These are phyloP conservation scores for Sugiyamaella chiloensis DNA, from an alignment of 805 yeast genomes.

Conservation along the genomic window DNA sequence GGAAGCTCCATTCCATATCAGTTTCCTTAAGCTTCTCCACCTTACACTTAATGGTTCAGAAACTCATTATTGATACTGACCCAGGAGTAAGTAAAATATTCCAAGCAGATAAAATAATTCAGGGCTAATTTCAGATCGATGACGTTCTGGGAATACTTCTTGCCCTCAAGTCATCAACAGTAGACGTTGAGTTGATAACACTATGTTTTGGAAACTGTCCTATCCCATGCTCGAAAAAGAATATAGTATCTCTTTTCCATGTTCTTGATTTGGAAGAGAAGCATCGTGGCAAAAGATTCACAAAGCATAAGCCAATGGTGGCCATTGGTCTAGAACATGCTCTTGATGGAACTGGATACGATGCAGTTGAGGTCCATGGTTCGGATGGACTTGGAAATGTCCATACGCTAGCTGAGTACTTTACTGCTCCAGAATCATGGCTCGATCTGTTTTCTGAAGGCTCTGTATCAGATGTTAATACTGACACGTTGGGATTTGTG, in stretches of 20 bases:
- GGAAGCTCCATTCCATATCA: too few species aligned
- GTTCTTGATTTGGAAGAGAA: constrained; percentile 34
- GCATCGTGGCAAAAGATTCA: constrained; percentile 23
- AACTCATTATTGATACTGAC: constrained; percentile 40
- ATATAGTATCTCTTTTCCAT: constrained; percentile 34
- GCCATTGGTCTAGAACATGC: constrained; percentile 35
- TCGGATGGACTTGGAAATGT: constrained; percentile 41
- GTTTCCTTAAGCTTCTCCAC: too few species aligned
- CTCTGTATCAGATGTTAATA: not conserved
- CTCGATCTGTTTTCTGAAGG: constrained; percentile 24
- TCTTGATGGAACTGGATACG: constrained; percentile 29
- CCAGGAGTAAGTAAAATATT: constrained; percentile 35
- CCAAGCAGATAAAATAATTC: not conserved
- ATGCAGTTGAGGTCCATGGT: constrained; percentile 42
- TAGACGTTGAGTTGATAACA: constrained; percentile 32
- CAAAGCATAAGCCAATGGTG: constrained; percentile 33
- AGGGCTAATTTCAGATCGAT: constrained; percentile 31
- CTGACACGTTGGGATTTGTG: constrained; percentile 27
- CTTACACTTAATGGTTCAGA: constrained; percentile 13
- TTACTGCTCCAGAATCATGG: constrained; percentile 33
- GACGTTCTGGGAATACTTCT: constrained; percentile 39
- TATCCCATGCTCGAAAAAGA: constrained; percentile 34
- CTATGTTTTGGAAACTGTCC: constrained; percentile 41
- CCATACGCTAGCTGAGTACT: constrained; percentile 35
- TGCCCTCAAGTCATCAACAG: constrained; percentile 32